A percentile compares a stretch with the other conserved stretches of the same genome.
Conservation (phyloP, 805 yeast genomes). For the Cyberlindnera petersonii region DNA sequence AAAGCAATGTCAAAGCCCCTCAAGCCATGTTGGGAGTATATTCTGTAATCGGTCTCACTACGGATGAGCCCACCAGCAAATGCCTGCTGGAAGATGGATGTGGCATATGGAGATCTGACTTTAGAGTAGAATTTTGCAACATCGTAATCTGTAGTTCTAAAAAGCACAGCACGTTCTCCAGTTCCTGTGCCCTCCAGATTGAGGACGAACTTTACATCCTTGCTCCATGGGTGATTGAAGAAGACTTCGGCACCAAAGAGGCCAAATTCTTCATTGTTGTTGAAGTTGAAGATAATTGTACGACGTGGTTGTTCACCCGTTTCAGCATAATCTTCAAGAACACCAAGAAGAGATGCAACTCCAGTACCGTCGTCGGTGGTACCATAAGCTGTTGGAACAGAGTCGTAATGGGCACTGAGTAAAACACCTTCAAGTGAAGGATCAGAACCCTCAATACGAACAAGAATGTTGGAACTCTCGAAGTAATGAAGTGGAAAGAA, state of each 20-base stretch:
- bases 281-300: conserved; percentile 77
- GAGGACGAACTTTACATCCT: conserved; percentile 57
- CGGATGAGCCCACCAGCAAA: conserved; percentile 66
- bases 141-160: conserved; percentile 78
- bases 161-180: conserved; percentile 70
- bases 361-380: conserved; percentile 94
- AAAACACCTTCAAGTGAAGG: conserved; percentile 60
- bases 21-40: conserved; percentile 62
- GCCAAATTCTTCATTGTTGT: conserved; percentile 88
- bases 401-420: conserved; percentile 83
- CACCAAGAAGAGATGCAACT: conserved; percentile 71
- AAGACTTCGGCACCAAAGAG: conserved; percentile 77
- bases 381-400: conserved; percentile 84
- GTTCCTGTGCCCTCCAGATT: conserved; percentile 93
- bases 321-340: conserved; percentile 46
- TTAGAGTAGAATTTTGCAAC: conserved; percentile 53
- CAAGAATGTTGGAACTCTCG: conserved; percentile 80
- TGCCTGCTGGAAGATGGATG: conserved; percentile 80
- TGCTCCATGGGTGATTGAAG: conserved; percentile 67
- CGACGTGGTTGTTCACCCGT: conserved; percentile 53
- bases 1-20: conserved; percentile 91
- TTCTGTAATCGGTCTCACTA: conserved; percentile 83
- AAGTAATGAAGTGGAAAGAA: conserved; percentile 58
- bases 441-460: conserved; percentile 63
- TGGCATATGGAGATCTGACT: conserved; percentile 69